Percentiles rank a stretch among this genome's conserved stretches.
Conservation (phyloP, 1,284 basidiomycete species). For the Wolfiporia cocos region DNA sequence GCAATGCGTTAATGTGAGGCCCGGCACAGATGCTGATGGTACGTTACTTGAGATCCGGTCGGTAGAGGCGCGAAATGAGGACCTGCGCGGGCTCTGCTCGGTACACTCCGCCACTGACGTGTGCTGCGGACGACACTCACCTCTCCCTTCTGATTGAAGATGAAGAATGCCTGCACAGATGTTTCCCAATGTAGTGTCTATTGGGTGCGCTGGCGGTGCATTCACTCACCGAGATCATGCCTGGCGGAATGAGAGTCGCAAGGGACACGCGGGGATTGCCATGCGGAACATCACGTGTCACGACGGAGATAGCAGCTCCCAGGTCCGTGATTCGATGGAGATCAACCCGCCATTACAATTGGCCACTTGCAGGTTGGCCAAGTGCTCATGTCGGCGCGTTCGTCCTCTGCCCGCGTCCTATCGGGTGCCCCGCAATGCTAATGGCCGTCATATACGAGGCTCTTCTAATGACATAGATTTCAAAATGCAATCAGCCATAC, state of each 20-base stretch:
- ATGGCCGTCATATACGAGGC: too few species aligned
- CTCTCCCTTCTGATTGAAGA: constrained; percentile 98
- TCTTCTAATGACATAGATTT: too few species aligned
- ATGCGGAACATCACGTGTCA: not conserved
- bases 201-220: not conserved
- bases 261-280: too few species aligned
- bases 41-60: constrained; percentile 88
- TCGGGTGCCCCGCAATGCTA: too few species aligned
- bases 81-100: constrained; percentile 45
- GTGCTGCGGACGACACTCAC: constrained; percentile 37
- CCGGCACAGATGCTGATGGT: too few species aligned
- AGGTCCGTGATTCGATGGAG: not conserved
- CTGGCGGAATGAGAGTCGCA: not conserved
- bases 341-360: too few species aligned
- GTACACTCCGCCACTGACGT: not conserved
- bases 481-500: too few species aligned
- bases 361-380: too few species aligned
- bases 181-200: not conserved
- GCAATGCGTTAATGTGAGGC: too few species aligned
- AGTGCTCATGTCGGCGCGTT: not conserved
- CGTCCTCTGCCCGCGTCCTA: not conserved
- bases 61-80: constrained; percentile 88
- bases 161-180: constrained; percentile 82
- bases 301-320: not conserved
- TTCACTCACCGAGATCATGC: constrained; percentile 35